These are phyloP conservation scores for Scheffersomyces parashehatae DNA, from an alignment of 1,139 yeast genomes.

Conservation along the genomic window DNA sequence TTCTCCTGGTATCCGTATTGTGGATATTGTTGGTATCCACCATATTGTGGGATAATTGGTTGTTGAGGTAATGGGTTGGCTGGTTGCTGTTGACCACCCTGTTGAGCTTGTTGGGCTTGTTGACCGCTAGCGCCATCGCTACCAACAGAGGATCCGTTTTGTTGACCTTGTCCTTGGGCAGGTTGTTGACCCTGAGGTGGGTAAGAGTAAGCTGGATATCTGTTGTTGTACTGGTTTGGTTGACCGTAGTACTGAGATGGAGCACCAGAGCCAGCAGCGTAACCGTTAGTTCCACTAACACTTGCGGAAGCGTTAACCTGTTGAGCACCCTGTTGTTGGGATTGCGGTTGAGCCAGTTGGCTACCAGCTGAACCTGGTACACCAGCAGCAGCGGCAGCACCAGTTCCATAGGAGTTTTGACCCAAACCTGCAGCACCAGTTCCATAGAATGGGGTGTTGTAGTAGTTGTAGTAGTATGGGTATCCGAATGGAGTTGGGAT, in stretches of 20 bases:
- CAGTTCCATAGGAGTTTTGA: constrained; percentile 22
- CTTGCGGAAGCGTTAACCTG: constrained; percentile 4
- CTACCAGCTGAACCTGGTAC: constrained; percentile 10
- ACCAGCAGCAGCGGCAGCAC: constrained; percentile 10
- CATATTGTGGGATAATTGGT: constrained; percentile 44
- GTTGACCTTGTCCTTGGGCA: constrained; percentile 15
- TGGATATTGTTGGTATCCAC: constrained; percentile 52
- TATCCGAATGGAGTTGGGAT: constrained; percentile 43
- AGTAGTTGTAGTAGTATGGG: constrained; percentile 48
- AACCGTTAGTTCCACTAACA: constrained; percentile 17
- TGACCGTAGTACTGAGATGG: constrained; percentile 38
- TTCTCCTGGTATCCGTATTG: constrained; percentile 51
- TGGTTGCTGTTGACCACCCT: constrained; percentile 24
- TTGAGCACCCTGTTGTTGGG: constrained; percentile 7
- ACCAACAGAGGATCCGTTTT: constrained; percentile 8
- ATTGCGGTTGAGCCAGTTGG: constrained; percentile 4
- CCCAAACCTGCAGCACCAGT: constrained; percentile 31
- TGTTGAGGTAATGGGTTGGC: constrained; percentile 36
- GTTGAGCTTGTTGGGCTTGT: constrained; percentile 20
- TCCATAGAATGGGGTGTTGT: constrained; percentile 45
- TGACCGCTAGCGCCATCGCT: constrained; percentile 4
- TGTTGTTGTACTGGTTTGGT: constrained; percentile 37
- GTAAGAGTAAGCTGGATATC: constrained; percentile 41
- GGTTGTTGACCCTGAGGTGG: constrained; percentile 33
- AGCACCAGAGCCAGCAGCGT: constrained; percentile 8